Base-by-base conservation (phyloP, 345 rosid species). In the Diplotaxis tenuifolia region DNA sequence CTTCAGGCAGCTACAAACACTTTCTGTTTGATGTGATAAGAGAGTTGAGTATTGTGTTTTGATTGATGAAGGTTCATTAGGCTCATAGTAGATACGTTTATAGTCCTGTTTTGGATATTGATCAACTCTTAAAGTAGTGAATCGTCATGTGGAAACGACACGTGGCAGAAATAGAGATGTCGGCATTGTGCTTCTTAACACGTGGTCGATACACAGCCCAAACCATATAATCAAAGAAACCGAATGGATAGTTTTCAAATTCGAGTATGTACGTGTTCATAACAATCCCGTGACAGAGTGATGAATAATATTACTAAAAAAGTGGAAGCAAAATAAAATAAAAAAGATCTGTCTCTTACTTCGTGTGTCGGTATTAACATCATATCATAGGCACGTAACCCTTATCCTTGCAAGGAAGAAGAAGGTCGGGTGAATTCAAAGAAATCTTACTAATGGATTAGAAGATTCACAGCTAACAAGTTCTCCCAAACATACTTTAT, bases 71-170 rank as follows among this genome's bases (percentile, higher is more conserved):
- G 32, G 10, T 57, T 70, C n/a, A 66, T 56, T n/a, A 63, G 16
- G 18, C 45, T 42, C 55, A 32, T 16, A 5, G 65, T 28, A 47
- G 54, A 8, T 70, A 34, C 4, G 0, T 70, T 76, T 76, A 76
- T 76, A 76, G 75, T 8, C 62, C 2, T n/a, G 75, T 47, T 76
- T 25, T 18, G 75, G 75, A 70, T 76, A 76, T 23, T 71, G 75
- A 70, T 65, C 62, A 57, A 25, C 19, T 15, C 47, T 8, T 14
- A 32, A 12, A 29, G 1, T 2, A 32, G 29, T 64, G 70, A 42
- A 45, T 55, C 40, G 32, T 21, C 0, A 21, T 38, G 7, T 2
- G 18, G 6, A 8, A 54, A 21, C 3, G 55, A 65, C 34, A 23
- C 80, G 75, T 76, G 75, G 71, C 36, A 57, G 25, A 6, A 23